Percentiles rank a stretch among this genome's conserved stretches.
These are phyloP conservation scores for Chamaecrista fasciculata DNA, from an alignment of 306 rosid species.

Conservation along the genomic window DNA sequence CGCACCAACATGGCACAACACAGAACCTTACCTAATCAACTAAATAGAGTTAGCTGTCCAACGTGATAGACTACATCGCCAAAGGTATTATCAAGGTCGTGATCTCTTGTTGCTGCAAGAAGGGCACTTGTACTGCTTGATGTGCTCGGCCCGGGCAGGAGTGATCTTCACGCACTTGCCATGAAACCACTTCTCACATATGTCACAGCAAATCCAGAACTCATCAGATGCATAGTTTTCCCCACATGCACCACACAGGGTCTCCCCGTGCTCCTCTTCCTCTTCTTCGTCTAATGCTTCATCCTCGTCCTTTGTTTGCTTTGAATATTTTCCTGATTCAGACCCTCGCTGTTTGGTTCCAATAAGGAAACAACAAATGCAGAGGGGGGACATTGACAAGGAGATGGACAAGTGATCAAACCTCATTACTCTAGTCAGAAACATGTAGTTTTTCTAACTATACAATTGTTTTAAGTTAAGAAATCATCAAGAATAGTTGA, in stretches of 20 bases:
- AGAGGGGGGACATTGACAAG: background rate
- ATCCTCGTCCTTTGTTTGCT: slow-evolving; percentile 48
- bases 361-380: slow-evolving; percentile 14
- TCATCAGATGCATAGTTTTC: slow-evolving; percentile 35
- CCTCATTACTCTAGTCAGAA: background rate
- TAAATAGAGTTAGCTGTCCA: slow-evolving; percentile 49
- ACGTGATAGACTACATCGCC: slow-evolving; percentile 32
- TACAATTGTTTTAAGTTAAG: background rate
- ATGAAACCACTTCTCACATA: slow-evolving; percentile 55
- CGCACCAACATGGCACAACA: slow-evolving; percentile 35
- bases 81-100: slow-evolving; percentile 59
- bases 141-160: slow-evolving; percentile 40
- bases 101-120: slow-evolving; percentile 42
- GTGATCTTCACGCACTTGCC: slow-evolving; percentile 50
- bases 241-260: slow-evolving; percentile 40
- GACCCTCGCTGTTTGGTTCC: slow-evolving; percentile 45
- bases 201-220: slow-evolving; percentile 56
- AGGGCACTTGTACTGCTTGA: slow-evolving; percentile 46
- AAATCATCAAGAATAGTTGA: background rate
- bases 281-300: slow-evolving; percentile 32
- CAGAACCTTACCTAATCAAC: slow-evolving; percentile 31
- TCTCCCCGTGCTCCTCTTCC: slow-evolving; percentile 51
- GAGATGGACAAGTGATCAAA: background rate
- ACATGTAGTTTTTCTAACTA: background rate
- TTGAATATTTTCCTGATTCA: slow-evolving; percentile 38